Base-by-base conservation (phyloP, 78 protist genomes). In the Goniomonas avonlea region DNA sequence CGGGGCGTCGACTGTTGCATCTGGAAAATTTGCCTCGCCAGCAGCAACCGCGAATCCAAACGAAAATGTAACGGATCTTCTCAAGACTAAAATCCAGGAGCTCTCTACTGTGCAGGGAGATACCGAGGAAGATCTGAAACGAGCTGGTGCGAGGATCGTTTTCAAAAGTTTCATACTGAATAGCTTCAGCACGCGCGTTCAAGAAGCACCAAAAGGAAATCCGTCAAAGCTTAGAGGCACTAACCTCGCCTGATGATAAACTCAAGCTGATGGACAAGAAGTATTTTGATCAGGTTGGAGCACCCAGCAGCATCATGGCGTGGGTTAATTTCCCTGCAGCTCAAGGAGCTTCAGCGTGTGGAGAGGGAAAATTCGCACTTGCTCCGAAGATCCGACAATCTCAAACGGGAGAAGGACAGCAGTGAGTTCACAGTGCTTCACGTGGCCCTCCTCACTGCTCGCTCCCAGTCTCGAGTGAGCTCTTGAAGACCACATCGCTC, bases 231-330 rank as follows among this genome's bases (percentile, higher is more conserved):
- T 43, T 63, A 5, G 71, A 63, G 11, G 71, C 50, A 15, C 17
- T 63, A 1, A 11, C 35, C 17, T 17, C 23, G 25, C 5, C 25
- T 3, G 37, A 37, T 25, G 71, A 63, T 20, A 63, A 63, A 25
- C 17, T 63, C 31, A 63, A 63, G 45, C 23, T 63, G 35, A 20
- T 63, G 71, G 37, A 63, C 47, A 17, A 37, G 71, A 63, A 63
- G 45, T 63, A 35, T 21, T 43, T 63, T 7, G 71, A 63, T 27
- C 32, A 63, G 45, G 50, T 63, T 23, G 47, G 37, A 17, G 47
- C 32, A 43, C 9, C 35, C 35, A 63, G 37, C 43, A 32, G 11
- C 69, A 55, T 45, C 53, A 17, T 13, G 13, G 53, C 9, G 25
- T 45, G 53, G 9, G 9, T 45, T 45, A 45, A 9, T 45, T 45